These are phyloP conservation scores for Cystobasidiopsis lactophilus DNA, from an alignment of 768 basidiomycete species.

Conservation along the genomic window DNA sequence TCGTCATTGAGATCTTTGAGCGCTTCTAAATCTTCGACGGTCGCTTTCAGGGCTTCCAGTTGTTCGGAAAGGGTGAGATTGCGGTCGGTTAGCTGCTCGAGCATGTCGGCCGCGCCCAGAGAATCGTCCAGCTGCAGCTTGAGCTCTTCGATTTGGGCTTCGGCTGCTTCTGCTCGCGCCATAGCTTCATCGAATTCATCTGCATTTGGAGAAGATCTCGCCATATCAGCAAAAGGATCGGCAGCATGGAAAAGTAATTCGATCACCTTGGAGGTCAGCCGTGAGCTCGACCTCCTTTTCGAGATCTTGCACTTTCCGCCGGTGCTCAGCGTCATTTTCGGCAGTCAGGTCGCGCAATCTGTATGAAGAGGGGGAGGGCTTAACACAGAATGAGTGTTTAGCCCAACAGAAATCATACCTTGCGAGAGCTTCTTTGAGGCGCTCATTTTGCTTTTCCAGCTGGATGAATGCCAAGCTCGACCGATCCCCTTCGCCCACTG, in stretches of 20 bases:
- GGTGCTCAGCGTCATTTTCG: constrained; percentile 68
- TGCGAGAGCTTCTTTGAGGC: constrained; percentile 81
- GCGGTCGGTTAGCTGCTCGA: constrained; percentile 81
- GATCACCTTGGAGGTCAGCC: constrained; percentile 55
- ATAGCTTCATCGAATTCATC: constrained; percentile 38
- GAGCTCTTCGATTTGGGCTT: constrained; percentile 75
- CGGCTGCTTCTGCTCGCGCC: constrained; percentile 66
- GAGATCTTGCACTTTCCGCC: constrained; percentile 57
- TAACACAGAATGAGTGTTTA: neutral
- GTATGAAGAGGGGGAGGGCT: too few relatives aligned
- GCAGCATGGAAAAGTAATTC: neutral
- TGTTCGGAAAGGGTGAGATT: constrained; percentile 87
- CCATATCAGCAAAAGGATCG: too few relatives aligned
- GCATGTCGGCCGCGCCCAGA: constrained; percentile 82
- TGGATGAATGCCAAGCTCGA: constrained; percentile 40
- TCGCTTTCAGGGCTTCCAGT: constrained; percentile 92
- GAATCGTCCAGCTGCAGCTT: constrained; percentile 89
- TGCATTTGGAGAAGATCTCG: neutral
- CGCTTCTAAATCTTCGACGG: constrained; percentile 87
- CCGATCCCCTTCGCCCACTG: constrained; percentile 25
- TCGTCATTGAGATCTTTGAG: constrained; percentile 92
- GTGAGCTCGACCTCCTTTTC: constrained; percentile 62
- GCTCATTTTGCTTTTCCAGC: constrained; percentile 87
- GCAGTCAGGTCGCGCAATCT: constrained; percentile 73
- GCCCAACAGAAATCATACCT: constrained; percentile 30